Evolutionary conservation across 345 rosid genomes (phyloP), one percentile per base, ranked within the genome.

Genomic region (Euphorbia pulcherrima): DNA sequence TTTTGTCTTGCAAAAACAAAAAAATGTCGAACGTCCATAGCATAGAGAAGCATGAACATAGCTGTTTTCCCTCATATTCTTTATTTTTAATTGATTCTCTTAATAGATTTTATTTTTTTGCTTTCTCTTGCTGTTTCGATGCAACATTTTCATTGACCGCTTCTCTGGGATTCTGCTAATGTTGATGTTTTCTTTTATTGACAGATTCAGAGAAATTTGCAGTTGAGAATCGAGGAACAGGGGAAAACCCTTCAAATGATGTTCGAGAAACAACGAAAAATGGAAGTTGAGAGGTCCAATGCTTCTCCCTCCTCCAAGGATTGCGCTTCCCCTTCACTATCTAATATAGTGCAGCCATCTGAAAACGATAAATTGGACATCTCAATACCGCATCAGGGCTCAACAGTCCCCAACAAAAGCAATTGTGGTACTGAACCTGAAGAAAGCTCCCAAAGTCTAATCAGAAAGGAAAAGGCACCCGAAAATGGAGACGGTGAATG

Each of bases 181-280:
- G 6, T 68, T 7, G 18, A 14, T 50, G 64, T 27, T 37, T 1
- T 47, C 47, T 50, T 51, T 51, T 74, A 48, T 57, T 26, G 50
- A 64, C 87, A 93, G 98, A 89, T 83, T 74, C 98, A 88, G 83
- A 84, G 96, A 82, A 86, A 86, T 55, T 72, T 91, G 79, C 96
- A 88, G 78, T 62, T 86, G 67, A 79, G 83, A 68, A 86, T 88
- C 39, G 94, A 91, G 79, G 91, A 91, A 82, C 96, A 88, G 40
- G 97, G 96, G 18, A 88, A 76, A 79, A n/a, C 79, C 24, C 83
- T 88, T 65, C 74, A 75, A 71, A 72, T 74, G 86, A 84, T 88
- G 86, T 76, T 86, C 71, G 90, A 88, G 80, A 78, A 83, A 70
- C 89, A 83, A 77, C 84, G 74, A 68, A 81, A 60, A 77, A 75